phyloP scores from a whole-genome alignment of 495 filamentous ascomycete genomes.

The Tetracladium marchalianum region DNA sequence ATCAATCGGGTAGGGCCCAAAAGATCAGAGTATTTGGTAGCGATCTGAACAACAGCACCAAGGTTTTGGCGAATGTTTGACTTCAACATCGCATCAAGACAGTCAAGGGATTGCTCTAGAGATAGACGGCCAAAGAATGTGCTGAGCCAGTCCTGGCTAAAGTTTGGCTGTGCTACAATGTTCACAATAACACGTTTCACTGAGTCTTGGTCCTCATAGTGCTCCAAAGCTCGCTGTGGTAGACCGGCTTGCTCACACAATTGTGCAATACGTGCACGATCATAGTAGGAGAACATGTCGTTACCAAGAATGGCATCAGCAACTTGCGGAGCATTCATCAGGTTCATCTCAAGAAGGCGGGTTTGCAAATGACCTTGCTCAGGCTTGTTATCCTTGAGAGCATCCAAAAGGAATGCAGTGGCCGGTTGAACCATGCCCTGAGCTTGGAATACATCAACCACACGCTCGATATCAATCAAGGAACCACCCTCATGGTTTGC shows the following conservation, averaged over 20 bases:
- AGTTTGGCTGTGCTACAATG: conserved; percentile 68
- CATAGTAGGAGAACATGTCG: conserved; percentile 95
- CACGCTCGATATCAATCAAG: conserved; percentile 85
- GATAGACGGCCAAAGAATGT: conserved; percentile 88
- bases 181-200: conserved; percentile 81
- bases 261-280: conserved; percentile 74
- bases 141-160: conserved; percentile 82
- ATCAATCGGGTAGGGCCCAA: conserved; percentile 85
- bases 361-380: conserved; percentile 93
- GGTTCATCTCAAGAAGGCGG: conserved; percentile 93
- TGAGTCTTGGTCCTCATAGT: conserved; percentile 80
- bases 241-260: conserved; percentile 88
- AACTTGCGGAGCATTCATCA: conserved; percentile 91
- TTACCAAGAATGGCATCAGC: conserved; percentile 96
- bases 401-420: conserved; percentile 92
- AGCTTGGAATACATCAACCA: conserved; percentile 94
- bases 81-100: conserved; percentile 91
- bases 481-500: conserved; percentile 78
- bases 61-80: conserved; percentile 95
- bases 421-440: conserved; percentile 97
- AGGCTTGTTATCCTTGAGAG: conserved; percentile 84
- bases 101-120: conserved; percentile 88
- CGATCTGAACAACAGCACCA: conserved; percentile 85
- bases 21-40: conserved; percentile 95
- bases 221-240: conserved; percentile 82